Evolutionary conservation across 2,329 filamentous ascomycete genomes (phyloP), one percentile per base, ranked within the genome.

Genomic region (Ciborinia camelliae): DNA sequence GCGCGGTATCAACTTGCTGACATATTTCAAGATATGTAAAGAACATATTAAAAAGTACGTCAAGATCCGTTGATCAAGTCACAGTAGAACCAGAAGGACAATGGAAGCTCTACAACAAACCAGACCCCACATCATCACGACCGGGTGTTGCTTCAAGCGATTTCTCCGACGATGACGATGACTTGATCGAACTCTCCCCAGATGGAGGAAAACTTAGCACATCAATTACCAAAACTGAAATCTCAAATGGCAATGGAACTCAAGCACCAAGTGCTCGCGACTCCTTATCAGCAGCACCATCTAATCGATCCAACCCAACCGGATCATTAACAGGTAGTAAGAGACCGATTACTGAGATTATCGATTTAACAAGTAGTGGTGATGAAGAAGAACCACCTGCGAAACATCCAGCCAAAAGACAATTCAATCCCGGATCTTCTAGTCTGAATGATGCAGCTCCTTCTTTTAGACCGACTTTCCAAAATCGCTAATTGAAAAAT

Each of bases 1-100:
- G 66, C 63, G 61, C n/a, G 12, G 8, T 23, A 61, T 50, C 15
- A 63, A 10, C 28, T 63, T 48, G 41, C 69, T 72, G 61, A 72
- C 59, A 18, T 35, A 7, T 47, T 60, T 54, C 35, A 64, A 91
- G 89, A 73, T 97, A 96, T 75, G 92, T 97, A 20, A 87, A 89
- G 73, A 90, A 97, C 68, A 97, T 99, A 63, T 79, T 99, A 32
- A 81, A 85, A 64, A 87, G 84, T 41, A 97, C 94, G 0, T 78
- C 87, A 0, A 82, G 81, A 48, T 86, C 84, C 26, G 81, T 89
- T 0, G 92, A 97, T 64, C 90, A 96, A 71, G 92, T 98, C 32
- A 93, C 89, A 0, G 91, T 99, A 50, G 91, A 98, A 72, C 92
- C 94, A 1, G 84, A 92, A 69, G 95, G 94, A 3, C 81, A 83